phyloP scores from a whole-genome alignment of 441 rosid genomes.

The Kokia cookei region DNA sequence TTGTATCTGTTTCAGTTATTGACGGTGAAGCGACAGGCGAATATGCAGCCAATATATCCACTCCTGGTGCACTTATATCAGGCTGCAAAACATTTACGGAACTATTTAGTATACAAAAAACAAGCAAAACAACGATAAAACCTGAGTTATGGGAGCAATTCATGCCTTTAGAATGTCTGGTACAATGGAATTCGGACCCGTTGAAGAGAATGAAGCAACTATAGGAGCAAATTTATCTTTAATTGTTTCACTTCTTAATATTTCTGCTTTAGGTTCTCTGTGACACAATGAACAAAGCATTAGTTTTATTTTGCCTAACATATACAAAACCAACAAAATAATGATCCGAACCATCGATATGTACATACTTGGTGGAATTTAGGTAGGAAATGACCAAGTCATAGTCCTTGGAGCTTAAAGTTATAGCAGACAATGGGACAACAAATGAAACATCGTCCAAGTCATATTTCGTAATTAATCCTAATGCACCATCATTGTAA shows the following conservation, averaged over 20 bases:
- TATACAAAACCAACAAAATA: not conserved
- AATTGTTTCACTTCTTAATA: not conserved
- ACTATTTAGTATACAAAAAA: not conserved
- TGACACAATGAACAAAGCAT: not conserved
- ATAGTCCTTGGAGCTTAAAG: not conserved
- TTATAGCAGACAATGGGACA: constrained; percentile 22
- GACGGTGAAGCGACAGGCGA: constrained; percentile 15
- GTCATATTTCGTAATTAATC: not conserved
- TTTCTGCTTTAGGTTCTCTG: not conserved
- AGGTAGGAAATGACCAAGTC: constrained; percentile 10
- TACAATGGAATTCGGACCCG: no score
- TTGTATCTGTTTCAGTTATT: constrained; percentile 3
- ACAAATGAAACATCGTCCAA: constrained; percentile 3
- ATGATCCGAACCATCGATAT: not conserved
- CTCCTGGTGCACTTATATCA: constrained; percentile 32
- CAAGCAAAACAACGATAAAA: not conserved
- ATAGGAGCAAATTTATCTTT: not conserved
- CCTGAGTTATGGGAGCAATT: no score
- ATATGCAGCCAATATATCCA: constrained; percentile 31
- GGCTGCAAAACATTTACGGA: constrained; percentile 18
- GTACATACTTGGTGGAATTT: constrained; percentile 8
- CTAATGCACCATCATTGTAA: constrained; percentile 26
- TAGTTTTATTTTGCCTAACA: not conserved
- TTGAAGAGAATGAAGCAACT: no score
- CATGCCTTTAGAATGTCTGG: no score